Base-by-base conservation (phyloP, 2,329 filamentous ascomycete genomes). In the Pseudogymnoascus sp. region DNA sequence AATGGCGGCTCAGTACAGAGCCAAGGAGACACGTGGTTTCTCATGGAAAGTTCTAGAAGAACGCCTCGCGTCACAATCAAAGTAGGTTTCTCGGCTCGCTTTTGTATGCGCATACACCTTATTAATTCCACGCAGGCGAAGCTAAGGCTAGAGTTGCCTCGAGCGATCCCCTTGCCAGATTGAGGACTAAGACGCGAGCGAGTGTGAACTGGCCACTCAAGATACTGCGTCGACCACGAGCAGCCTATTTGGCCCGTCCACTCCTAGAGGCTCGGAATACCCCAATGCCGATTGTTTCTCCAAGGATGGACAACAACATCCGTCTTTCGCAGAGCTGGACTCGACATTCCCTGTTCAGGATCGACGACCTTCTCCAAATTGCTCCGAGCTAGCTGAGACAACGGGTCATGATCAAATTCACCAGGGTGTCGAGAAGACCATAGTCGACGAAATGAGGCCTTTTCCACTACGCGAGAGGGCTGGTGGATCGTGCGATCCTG, bases 121-220 rank as follows among this genome's bases (percentile, higher is more conserved):
- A 19, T 2, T 19, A 19, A 19, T 19, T 19, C 19, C 19, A 19
- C 19, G 19, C 19, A 19, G 19, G n/a, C 41, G 63, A 67, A 66
- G 24, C 64, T 61, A 26, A 67, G 65, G 3, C 63, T 60, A 10
- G 65, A 62, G 16, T 61, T 61, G 11, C 64, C 35, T 59, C 64
- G 61, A 46, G 24, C 24, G 41, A 46, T 19, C 6, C 1, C 41
- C 8, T 64, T 38, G 66, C 66, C 7, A 28, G 33, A 35, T 35
- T 2, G 33, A 1, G 4, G 33, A 35, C n/a, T 14, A 46, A 46
- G 41, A 46, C n/a, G 41, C 41, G 6, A 46, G 41, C 41, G 41
- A 46, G 41, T 8, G 1, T 22, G 41, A 5, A 12, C 24, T 46
- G n/a, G 41, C 41, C 41, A 6, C 59, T 61, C 59, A 41, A 22